These are phyloP conservation scores for Acanthochlamys bracteata DNA, from an alignment of 106 monocot species.

Conservation along the genomic window DNA sequence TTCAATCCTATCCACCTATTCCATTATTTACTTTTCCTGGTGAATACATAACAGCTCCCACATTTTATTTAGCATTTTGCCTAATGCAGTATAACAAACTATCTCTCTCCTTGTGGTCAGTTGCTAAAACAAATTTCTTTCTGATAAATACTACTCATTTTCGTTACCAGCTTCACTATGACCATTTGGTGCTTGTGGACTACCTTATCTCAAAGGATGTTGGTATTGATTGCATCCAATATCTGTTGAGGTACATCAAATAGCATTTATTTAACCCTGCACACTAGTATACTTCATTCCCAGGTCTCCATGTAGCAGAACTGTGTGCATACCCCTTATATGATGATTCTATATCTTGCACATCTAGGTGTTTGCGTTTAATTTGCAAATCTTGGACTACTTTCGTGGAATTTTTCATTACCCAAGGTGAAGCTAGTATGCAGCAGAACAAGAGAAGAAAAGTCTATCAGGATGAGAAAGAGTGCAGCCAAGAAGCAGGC, in stretches of 20 bases:
- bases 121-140: not conserved
- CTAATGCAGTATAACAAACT: not conserved
- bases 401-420: slow-evolving; percentile 39
- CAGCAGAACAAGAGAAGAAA: slow-evolving; percentile 32
- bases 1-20: slow-evolving; percentile 68
- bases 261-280: no score
- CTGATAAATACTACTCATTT: slow-evolving; percentile 1
- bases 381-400: slow-evolving; percentile 50
- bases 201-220: slow-evolving; percentile 87
- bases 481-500: not conserved
- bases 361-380: slow-evolving; percentile 50
- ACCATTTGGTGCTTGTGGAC: slow-evolving; percentile 82
- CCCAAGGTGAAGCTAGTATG: slow-evolving; percentile 12
- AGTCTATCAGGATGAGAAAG: slow-evolving; percentile 4
- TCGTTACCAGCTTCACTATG: slow-evolving; percentile 68
- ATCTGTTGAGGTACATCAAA: slow-evolving; percentile 63
- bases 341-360: no score
- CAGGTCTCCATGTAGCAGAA: not conserved
- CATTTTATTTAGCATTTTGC: not conserved
- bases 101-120: not conserved
- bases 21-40: slow-evolving; percentile 67
- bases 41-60: slow-evolving; percentile 17
- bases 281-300: not conserved
- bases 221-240: slow-evolving; percentile 56
- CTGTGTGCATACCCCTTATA: no score